These are phyloP conservation scores for Colletotrichum gigasporum DNA, from an alignment of 2,329 filamentous ascomycete genomes.

Conservation along the genomic window DNA sequence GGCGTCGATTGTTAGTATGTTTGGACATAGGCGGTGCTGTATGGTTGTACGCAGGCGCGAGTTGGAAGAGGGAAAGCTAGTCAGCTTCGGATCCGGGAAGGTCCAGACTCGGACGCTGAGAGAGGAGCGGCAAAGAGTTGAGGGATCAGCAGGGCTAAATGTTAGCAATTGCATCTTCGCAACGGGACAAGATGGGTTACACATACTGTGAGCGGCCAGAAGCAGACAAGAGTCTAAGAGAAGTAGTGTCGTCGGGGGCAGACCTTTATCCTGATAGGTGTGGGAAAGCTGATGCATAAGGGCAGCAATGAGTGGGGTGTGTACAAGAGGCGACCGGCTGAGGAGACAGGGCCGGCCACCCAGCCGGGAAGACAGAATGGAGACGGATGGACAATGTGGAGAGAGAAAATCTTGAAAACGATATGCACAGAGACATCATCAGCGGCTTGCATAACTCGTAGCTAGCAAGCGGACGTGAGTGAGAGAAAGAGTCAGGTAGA, in stretches of 20 bases:
- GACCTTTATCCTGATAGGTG: constrained; percentile 25
- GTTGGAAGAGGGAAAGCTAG: too few species aligned
- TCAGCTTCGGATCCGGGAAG: too few species aligned
- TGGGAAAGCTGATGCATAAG: constrained; percentile 20
- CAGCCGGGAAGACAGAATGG: neutral
- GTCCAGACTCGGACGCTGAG: too few species aligned
- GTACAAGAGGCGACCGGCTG: constrained; percentile 14
- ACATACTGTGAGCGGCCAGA: constrained; percentile 17
- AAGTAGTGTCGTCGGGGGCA: neutral
- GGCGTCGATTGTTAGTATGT: too few species aligned
- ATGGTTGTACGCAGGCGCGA: too few species aligned
- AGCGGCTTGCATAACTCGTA: constrained; percentile 18
- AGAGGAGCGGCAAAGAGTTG: neutral
- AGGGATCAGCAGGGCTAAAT: constrained; percentile 18
- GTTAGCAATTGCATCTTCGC: constrained; percentile 8
- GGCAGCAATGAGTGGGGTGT: constrained; percentile 27
- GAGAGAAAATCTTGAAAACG: constrained; percentile 12
- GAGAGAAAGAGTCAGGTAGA: neutral
- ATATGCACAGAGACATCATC: constrained; percentile 23
- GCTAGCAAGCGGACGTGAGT: constrained; percentile 2
- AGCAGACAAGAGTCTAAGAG: constrained; percentile 12
- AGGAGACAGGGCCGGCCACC: constrained; percentile 15
- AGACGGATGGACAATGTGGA: neutral
- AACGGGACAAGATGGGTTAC: constrained; percentile 2
- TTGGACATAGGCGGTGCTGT: too few species aligned